Conservation (phyloP, 768 basidiomycete species). For the Russula sp. region DNA sequence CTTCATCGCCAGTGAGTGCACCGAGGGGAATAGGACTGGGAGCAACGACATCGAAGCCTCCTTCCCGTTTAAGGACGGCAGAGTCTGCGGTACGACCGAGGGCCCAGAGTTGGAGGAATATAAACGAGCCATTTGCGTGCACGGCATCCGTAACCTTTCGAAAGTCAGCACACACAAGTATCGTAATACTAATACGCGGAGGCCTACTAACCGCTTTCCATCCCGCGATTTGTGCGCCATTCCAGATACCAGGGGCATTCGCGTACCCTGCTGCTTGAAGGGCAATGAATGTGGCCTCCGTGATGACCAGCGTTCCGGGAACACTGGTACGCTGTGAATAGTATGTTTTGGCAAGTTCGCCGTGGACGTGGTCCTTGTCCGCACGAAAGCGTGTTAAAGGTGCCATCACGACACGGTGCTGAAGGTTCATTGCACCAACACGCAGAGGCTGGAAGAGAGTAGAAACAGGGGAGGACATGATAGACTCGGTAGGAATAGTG, state of each 20-base stretch:
- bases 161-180: neutral
- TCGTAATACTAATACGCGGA: neutral
- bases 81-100: constrained; percentile 40
- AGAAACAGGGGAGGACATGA: constrained; percentile 3
- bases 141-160: constrained; percentile 51
- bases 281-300: constrained; percentile 53
- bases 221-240: constrained; percentile 45
- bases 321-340: constrained; percentile 43
- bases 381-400: constrained; percentile 47
- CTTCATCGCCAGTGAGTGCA: constrained; percentile 3
- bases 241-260: constrained; percentile 60
- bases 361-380: constrained; percentile 33
- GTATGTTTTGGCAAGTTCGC: constrained; percentile 38
- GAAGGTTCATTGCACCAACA: constrained; percentile 38
- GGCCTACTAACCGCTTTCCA: constrained; percentile 41
- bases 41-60: constrained; percentile 24
- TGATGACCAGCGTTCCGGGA: constrained; percentile 50
- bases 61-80: constrained; percentile 34
- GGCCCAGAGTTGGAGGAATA: constrained; percentile 56
- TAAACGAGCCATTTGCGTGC: constrained; percentile 46
- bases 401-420: constrained; percentile 49
- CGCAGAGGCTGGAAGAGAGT: constrained; percentile 43
- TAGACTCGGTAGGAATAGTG: neutral
- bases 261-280: constrained; percentile 42
- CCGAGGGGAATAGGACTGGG: constrained; percentile 33